These are phyloP conservation scores for Neckera pumila DNA, from an alignment of 225 moss, liverwort and hornwort genomes.

Conservation along the genomic window DNA sequence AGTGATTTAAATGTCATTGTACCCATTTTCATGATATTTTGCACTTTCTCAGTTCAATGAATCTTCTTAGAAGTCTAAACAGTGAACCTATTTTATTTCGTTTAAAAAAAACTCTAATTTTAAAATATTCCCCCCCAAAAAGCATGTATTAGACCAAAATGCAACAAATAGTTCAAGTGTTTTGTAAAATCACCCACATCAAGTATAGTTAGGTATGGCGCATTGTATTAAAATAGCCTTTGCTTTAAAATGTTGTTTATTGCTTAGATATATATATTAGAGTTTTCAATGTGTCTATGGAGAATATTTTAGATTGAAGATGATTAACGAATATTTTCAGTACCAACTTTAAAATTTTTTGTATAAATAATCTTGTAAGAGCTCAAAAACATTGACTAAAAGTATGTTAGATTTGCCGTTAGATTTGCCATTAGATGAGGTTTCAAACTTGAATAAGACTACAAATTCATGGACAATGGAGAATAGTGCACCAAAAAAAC, in stretches of 20 bases:
- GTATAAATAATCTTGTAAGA: neutral
- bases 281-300: neutral
- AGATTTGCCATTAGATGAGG: too few species aligned
- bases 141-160: neutral
- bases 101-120: neutral
- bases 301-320: neutral
- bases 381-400: neutral
- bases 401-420: neutral
- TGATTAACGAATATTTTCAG: neutral
- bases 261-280: accelerated
- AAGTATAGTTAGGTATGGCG: neutral
- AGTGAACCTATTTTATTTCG: neutral
- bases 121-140: accelerated
- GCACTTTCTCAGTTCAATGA: accelerated
- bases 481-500: too few species aligned
- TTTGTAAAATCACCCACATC: neutral
- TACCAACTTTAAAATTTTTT: neutral
- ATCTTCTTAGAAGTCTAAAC: neutral
- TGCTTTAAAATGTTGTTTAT: accelerated
- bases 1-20: too few species aligned
- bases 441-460: too few species aligned
- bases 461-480: too few species aligned
- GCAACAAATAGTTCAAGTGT: neutral
- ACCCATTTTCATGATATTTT: neutral
- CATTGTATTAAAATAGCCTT: neutral